Base-by-base conservation (phyloP, 2,329 filamentous ascomycete species). In the Emergomyces orientalis region DNA sequence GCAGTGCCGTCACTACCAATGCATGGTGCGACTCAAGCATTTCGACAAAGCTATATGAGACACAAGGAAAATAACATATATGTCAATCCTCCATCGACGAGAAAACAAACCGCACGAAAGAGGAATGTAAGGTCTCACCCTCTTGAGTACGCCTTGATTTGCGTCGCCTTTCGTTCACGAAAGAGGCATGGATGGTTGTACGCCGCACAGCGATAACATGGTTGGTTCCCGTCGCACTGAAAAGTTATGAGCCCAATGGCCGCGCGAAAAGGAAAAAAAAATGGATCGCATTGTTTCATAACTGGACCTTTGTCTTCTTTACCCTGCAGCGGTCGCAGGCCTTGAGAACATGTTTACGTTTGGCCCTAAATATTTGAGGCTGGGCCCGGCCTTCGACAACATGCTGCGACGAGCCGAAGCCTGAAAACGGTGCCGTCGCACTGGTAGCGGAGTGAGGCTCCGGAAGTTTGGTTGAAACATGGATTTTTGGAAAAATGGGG, bases 291-390 rank as follows among this genome's bases (percentile, higher is more conserved):
- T 58, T 52, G 52, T 32, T 27, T 27, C 61, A 64, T 70, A 67
- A 63, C 64, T 63, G 60, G 63, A 77, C 76, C 72, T 78, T 78
- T 63, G 76, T 77, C 67, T 78, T 78, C 65, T 78, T 78, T 54
- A 78, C 74, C 62, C 76, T 74, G 67, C 76, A 78, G n/a, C 76
- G 75, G 70, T 78, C 76, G 64, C 76, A 78, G 6, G 76, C 76
- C 62, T 78, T 78, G 19, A 77, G 66, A 37, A 78, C 76, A 71
- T 78, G 76, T 65, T 78, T 78, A 51, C 76, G 72, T 66, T 78
- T 78, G 43, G 76, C 75, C 14, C 76, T 73, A 65, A 76, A 77
- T 32, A 77, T 69, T 25, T 74, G 76, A 55, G 75, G 74, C 55
- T 76, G 71, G 13, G 70, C 69, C 64, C 73, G 75, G 43, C 74